Conservation (phyloP, 164 flowering plant genomes). For the Amborella trichopoda region DNA sequence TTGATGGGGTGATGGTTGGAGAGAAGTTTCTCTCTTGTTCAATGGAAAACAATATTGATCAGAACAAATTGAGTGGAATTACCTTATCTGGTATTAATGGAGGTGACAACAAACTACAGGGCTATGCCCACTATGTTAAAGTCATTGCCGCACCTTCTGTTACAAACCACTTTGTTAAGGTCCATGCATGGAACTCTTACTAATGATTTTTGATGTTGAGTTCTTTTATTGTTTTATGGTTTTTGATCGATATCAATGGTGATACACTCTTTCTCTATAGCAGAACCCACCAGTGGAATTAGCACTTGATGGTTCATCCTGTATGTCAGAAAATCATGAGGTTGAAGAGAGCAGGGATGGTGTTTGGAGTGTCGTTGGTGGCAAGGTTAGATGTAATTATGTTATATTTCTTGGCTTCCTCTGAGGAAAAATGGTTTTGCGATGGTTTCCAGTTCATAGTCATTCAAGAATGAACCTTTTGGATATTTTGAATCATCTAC, state of each 20-base stretch:
- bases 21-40: conserved; percentile 35
- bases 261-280: conserved; percentile 12
- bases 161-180: conserved; percentile 41
- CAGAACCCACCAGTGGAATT: conserved; percentile 66
- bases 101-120: conserved; percentile 23
- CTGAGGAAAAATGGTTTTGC: too few species aligned
- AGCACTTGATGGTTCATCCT: conserved; percentile 44
- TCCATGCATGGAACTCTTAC: too few species aligned
- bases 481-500: too few species aligned
- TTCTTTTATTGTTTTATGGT: too few species aligned
- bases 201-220: too few species aligned
- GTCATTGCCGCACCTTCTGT: conserved; percentile 29
- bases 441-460: too few species aligned
- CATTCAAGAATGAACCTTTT: too few species aligned
- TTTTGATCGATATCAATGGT: too few species aligned
- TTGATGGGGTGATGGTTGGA: conserved; percentile 53
- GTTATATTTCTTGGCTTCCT: too few species aligned
- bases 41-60: conserved; percentile 9
- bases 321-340: conserved; percentile 29
- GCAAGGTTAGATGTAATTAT: conserved; percentile 71
- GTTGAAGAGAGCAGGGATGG: conserved; percentile 75
- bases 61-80: conserved; percentile 16
- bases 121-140: conserved; percentile 40
- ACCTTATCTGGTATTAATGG: conserved; percentile 25
- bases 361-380: conserved; percentile 83